Conservation (phyloP, 345 rosid species). For the Crucihimalaya himalaica region DNA sequence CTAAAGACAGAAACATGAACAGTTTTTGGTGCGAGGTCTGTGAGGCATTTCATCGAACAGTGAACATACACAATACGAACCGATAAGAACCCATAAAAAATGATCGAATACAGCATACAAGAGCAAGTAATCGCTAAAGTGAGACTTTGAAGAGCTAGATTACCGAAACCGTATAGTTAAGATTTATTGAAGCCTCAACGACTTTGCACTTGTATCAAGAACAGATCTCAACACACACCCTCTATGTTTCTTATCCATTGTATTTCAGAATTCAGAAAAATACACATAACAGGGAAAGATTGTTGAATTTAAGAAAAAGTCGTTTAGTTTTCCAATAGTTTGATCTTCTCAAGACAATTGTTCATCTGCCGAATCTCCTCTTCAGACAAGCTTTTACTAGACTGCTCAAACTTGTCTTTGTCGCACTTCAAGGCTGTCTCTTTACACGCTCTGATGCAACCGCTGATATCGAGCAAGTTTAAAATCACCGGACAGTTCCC, state of each 20-base stretch:
- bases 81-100: not conserved
- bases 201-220: constrained; percentile 4
- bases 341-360: constrained; percentile 65
- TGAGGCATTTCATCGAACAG: constrained; percentile 43
- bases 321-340: constrained; percentile 48
- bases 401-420: constrained; percentile 68
- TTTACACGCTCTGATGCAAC: constrained; percentile 70
- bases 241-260: not conserved
- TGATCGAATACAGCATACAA: not conserved
- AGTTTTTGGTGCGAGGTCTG: not conserved
- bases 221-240: not conserved
- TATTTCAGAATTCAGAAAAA: not conserved
- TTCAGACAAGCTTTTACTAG: constrained; percentile 47
- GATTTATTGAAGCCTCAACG: not conserved
- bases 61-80: not conserved
- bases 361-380: constrained; percentile 60
- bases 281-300: not conserved
- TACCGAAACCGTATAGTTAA: constrained; percentile 16
- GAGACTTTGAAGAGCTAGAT: constrained; percentile 14
- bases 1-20: not conserved
- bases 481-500: constrained; percentile 66
- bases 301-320: constrained; percentile 1
- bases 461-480: constrained; percentile 70
- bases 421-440: constrained; percentile 73
- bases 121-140: not conserved